A percentile compares a stretch with the other conserved stretches of the same genome.
These are phyloP conservation scores for Hanseniaspora mollemarum DNA, from an alignment of 805 yeast species.

Conservation along the genomic window DNA sequence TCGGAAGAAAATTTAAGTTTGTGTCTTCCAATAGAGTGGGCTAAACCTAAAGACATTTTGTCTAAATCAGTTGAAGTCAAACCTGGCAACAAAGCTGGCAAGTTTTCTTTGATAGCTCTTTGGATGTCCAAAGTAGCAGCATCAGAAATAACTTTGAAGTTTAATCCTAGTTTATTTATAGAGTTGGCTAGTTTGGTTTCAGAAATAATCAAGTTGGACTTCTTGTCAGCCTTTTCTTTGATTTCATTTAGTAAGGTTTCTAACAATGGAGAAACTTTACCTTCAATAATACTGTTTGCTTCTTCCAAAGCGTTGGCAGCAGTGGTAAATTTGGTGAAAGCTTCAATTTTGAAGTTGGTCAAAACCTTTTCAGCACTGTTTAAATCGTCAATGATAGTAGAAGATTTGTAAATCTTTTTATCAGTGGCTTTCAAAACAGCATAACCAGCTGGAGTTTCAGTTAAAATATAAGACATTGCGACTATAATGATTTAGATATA, in stretches of 20 bases:
- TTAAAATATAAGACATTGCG: slow-evolving; percentile 85
- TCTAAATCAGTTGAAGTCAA: slow-evolving; percentile 70
- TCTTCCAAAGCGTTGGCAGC: slow-evolving; percentile 96
- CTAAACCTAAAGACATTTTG: slow-evolving; percentile 95
- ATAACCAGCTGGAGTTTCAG: slow-evolving; percentile 98
- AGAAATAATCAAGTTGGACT: slow-evolving; percentile 76
- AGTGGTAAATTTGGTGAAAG: slow-evolving; percentile 85
- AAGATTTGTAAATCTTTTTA: slow-evolving; percentile 86
- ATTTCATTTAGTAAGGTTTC: slow-evolving; percentile 58
- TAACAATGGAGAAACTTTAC: slow-evolving; percentile 79
- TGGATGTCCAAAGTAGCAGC: slow-evolving; percentile 88
- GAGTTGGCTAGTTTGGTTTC: slow-evolving; percentile 95
- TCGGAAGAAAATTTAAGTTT: slow-evolving; percentile 95
- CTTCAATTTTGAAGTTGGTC: slow-evolving; percentile 83
- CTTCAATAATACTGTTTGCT: slow-evolving; percentile 83
- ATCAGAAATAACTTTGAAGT: slow-evolving; percentile 82
- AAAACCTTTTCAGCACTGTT: slow-evolving; percentile 75
- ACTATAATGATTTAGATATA: too few relatives aligned
- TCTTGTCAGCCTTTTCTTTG: slow-evolving; percentile 58
- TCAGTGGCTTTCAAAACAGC: slow-evolving; percentile 95
- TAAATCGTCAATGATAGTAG: slow-evolving; percentile 61
- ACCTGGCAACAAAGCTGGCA: slow-evolving; percentile 92
- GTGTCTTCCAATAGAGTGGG: slow-evolving; percentile 97
- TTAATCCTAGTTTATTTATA: slow-evolving; percentile 84
- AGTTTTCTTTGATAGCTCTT: slow-evolving; percentile 88